A percentile compares a stretch with the other conserved stretches of the same genome.
phyloP scores from a whole-genome alignment of 2,329 filamentous ascomycete species.

The Aaosphaeria arxii region DNA sequence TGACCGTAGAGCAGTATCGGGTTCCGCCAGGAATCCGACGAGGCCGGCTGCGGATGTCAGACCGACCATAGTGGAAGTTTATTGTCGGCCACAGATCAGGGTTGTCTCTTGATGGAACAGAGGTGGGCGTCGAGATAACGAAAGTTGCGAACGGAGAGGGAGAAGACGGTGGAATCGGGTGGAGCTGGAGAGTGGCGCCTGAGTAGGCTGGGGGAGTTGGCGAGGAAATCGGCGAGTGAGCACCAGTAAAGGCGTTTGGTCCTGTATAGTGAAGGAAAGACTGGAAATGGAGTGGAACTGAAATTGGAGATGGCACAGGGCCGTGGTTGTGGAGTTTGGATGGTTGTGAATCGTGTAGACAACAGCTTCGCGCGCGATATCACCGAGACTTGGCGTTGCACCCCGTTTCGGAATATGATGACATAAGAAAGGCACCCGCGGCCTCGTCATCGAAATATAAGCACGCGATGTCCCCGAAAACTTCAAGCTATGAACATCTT shows the following conservation, averaged over 20 bases:
- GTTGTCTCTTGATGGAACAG: conserved; percentile 2
- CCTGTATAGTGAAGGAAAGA: conserved; percentile 27
- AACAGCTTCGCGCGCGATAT: conserved; percentile 4
- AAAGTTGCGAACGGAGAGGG: conserved; percentile 5
- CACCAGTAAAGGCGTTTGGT: conserved; percentile 10
- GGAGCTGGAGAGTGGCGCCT: conserved; percentile 35
- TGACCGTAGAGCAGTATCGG: conserved; percentile 88
- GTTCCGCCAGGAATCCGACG: conserved; percentile 91
- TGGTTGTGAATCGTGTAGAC: conserved; percentile 5
- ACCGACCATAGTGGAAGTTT: conserved; percentile 68
- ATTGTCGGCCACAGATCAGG: neutral
- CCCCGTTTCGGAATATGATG: conserved; percentile 1
- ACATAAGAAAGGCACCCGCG: conserved; percentile 3
- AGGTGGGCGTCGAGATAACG: conserved; percentile 12
- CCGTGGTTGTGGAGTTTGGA: conserved; percentile 20
- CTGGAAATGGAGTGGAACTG: conserved; percentile 22
- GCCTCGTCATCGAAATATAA: neutral
- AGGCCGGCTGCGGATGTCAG: conserved; percentile 92
- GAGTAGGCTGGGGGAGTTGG: conserved; percentile 18
- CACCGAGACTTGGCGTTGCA: neutral
- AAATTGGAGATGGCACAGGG: conserved; percentile 31
- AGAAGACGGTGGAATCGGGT: conserved; percentile 35
- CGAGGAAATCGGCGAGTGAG: conserved; percentile 7
- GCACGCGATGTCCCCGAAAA: too few relatives aligned
- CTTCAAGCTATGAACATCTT: too few relatives aligned